phyloP scores from a whole-genome alignment of 2,329 filamentous ascomycete species.

The Fusarium graminum region DNA sequence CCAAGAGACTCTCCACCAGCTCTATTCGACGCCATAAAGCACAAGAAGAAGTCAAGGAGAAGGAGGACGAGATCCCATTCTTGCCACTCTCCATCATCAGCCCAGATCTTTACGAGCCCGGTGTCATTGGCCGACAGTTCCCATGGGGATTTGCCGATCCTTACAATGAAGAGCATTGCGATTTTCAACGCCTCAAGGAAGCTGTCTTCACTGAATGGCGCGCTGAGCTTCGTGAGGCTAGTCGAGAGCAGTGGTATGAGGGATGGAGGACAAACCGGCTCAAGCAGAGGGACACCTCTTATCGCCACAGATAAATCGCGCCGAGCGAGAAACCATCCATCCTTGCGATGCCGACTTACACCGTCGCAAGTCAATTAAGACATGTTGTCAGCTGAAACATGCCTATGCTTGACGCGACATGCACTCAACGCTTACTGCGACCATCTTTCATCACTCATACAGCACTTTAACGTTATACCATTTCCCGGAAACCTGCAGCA shows the following conservation, averaged over 20 bases:
- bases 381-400: constrained; percentile 12
- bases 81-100: constrained; percentile 94
- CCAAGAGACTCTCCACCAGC: constrained; percentile 62
- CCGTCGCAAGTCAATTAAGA: neutral
- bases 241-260: constrained; percentile 94
- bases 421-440: constrained; percentile 31
- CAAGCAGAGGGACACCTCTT: constrained; percentile 64
- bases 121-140: constrained; percentile 85
- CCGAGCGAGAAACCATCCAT: constrained; percentile 8
- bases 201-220: constrained; percentile 95
- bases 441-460: constrained; percentile 42
- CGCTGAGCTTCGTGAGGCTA: constrained; percentile 87
- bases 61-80: constrained; percentile 73
- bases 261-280: constrained; percentile 85
- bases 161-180: constrained; percentile 90
- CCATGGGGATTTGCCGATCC: constrained; percentile 98
- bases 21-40: constrained; percentile 62
- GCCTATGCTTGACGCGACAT: constrained; percentile 37
- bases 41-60: constrained; percentile 62
- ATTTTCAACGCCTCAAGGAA: constrained; percentile 91
- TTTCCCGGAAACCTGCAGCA: constrained; percentile 53
- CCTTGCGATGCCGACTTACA: constrained; percentile 5
- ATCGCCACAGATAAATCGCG: constrained; percentile 52
- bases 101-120: constrained; percentile 89
- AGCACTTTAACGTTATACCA: constrained; percentile 40